A percentile compares a stretch with the other conserved stretches of the same genome.
Conservation (phyloP, 495 filamentous ascomycete genomes). For the Bombardia bombarda region DNA sequence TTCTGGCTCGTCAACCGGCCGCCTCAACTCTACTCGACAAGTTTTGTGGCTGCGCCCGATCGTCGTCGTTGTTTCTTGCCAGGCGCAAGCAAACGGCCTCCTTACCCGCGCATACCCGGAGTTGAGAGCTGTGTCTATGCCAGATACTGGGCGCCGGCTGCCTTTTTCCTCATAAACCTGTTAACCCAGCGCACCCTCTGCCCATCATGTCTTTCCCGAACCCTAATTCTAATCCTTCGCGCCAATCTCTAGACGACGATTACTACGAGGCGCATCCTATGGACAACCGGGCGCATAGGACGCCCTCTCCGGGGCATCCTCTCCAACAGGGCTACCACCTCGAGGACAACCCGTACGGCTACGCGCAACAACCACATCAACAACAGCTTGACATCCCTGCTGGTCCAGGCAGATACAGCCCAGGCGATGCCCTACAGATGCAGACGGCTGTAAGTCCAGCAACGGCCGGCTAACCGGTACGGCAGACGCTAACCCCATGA, state of each 20-base stretch:
- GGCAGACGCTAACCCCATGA: constrained; percentile 14
- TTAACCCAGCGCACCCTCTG: not conserved
- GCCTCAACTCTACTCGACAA: not conserved
- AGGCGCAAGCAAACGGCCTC: constrained; percentile 22
- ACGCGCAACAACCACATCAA: constrained; percentile 41
- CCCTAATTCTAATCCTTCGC: constrained; percentile 16
- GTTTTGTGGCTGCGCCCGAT: constrained; percentile 5
- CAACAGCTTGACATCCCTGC: constrained; percentile 61
- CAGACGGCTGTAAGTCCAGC: constrained; percentile 59
- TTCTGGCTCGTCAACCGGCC: not conserved
- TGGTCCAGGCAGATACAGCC: constrained; percentile 36
- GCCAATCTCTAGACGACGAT: constrained; percentile 47
- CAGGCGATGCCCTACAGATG: constrained; percentile 57
- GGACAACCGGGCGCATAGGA: constrained; percentile 49
- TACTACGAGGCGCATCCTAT: constrained; percentile 47
- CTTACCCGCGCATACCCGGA: not conserved
- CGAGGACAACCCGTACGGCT: constrained; percentile 55
- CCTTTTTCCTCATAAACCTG: not conserved
- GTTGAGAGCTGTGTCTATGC: not conserved
- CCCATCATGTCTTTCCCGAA: not conserved
- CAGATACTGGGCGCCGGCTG: not conserved
- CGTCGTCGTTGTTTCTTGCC: constrained; percentile 18
- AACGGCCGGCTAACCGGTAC: not conserved
- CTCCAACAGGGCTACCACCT: constrained; percentile 59
- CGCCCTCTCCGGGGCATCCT: constrained; percentile 49